A percentile compares a stretch with the other conserved stretches of the same genome.
Conservation (phyloP, 1,284 basidiomycete species). For the Moesziomyces antarcticus region DNA sequence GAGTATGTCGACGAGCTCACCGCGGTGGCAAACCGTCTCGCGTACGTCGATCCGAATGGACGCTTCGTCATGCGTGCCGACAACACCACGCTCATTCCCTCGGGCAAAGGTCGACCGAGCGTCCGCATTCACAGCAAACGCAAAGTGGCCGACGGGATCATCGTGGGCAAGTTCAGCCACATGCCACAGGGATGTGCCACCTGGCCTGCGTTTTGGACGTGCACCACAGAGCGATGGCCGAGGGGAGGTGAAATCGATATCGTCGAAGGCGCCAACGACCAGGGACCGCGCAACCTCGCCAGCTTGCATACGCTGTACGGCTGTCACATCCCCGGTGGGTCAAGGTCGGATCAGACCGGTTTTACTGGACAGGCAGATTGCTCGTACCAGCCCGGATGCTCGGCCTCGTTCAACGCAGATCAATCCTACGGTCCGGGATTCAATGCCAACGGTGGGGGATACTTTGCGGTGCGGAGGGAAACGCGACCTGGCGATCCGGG, state of each 20-base stretch:
- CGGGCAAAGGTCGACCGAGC: constrained; percentile 28
- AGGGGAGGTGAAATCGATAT: constrained; percentile 58
- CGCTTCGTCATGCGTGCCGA: constrained; percentile 52
- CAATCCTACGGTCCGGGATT: constrained; percentile 47
- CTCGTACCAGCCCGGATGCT: constrained; percentile 57
- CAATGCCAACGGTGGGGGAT: constrained; percentile 54
- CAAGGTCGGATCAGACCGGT: constrained; percentile 29
- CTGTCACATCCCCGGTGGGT: constrained; percentile 33
- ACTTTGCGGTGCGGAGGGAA: constrained; percentile 54
- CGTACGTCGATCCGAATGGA: constrained; percentile 31
- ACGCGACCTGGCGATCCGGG: constrained; percentile 46
- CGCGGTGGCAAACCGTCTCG: constrained; percentile 22
- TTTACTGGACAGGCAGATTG: constrained; percentile 35
- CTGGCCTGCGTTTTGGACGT: constrained; percentile 65
- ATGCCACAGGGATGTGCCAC: constrained; percentile 55
- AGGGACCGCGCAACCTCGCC: constrained; percentile 48
- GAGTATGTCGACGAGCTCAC: constrained; percentile 43
- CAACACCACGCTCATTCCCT: constrained; percentile 23
- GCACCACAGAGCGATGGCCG: constrained; percentile 47
- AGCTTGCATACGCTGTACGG: constrained; percentile 48
- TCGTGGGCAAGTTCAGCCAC: constrained; percentile 40
- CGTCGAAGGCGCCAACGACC: constrained; percentile 56
- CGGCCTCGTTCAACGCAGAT: constrained; percentile 28
- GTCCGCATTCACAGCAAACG: constrained; percentile 47
- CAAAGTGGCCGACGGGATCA: constrained; percentile 43